A percentile compares a stretch with the other conserved stretches of the same genome.
Conservation (phyloP, 192 early-diverging fungal genomes). For the Kickxella alabastrina region DNA sequence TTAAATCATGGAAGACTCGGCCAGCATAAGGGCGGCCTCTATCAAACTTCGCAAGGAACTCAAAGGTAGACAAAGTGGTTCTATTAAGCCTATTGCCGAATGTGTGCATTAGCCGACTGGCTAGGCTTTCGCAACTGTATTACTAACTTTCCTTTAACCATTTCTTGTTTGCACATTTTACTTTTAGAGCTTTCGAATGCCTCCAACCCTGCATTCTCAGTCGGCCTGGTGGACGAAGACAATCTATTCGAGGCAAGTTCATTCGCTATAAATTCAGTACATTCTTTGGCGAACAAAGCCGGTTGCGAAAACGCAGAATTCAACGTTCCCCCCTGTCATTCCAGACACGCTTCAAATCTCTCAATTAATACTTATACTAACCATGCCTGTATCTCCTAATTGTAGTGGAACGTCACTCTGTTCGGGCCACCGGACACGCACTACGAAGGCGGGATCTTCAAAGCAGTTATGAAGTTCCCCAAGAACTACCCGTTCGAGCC, state of each 20-base stretch:
- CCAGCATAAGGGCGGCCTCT: slow-evolving; percentile 9
- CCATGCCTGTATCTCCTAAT: too few species aligned
- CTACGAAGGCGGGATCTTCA: slow-evolving; percentile 96
- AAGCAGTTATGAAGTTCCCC: slow-evolving; percentile 71
- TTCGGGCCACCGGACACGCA: slow-evolving; percentile 83
- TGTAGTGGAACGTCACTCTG: slow-evolving; percentile 85
- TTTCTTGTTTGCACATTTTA: slow-evolving; percentile 2
- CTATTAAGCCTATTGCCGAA: too few species aligned
- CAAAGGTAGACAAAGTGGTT: slow-evolving; percentile 26
- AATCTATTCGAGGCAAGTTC: slow-evolving; percentile 80
- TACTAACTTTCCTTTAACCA: background rate
- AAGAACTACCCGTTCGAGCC: slow-evolving; percentile 81
- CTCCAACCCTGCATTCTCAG: slow-evolving; percentile 81
- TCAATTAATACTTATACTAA: too few species aligned
- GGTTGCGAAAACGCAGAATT: too few species aligned
- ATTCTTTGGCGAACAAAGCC: too few species aligned
- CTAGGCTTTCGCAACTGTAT: too few species aligned
- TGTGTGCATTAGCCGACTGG: too few species aligned
- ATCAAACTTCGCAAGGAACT: slow-evolving; percentile 32
- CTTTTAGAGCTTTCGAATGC: slow-evolving; percentile 69
- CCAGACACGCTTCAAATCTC: background rate
- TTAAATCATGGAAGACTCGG: slow-evolving; percentile 20
- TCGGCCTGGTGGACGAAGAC: slow-evolving; percentile 79
- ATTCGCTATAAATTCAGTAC: too few species aligned
- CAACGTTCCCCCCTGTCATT: slow-evolving; percentile 1